These are phyloP conservation scores for Saccharata proteae DNA, from an alignment of 2,329 filamentous ascomycete species.

Conservation along the genomic window DNA sequence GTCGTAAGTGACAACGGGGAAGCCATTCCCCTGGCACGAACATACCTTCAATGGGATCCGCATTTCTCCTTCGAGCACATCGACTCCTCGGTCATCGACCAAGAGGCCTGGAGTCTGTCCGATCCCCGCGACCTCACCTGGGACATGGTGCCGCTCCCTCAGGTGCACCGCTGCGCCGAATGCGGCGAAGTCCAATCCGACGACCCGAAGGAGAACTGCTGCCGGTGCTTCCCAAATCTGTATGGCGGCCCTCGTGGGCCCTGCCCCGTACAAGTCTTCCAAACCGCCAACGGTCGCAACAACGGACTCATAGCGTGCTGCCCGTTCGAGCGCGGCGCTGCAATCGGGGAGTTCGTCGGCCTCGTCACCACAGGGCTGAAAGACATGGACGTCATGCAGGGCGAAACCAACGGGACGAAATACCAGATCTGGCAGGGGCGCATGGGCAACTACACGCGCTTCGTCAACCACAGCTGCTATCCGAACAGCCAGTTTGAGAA, in stretches of 20 bases:
- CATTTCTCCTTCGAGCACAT: conserved; percentile 38
- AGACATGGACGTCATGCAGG: conserved; percentile 42
- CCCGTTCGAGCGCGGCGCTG: conserved; percentile 39
- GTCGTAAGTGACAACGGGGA: conserved; percentile 34
- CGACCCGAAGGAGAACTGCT: conserved; percentile 35
- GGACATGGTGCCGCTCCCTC: conserved; percentile 13
- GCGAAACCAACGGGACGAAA: conserved; percentile 37
- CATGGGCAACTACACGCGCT: conserved; percentile 46
- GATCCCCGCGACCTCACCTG: conserved; percentile 33
- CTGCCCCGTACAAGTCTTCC: conserved; percentile 40
- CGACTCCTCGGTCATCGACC: conserved; percentile 39
- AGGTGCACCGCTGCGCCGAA: conserved; percentile 29
- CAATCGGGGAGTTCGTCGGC: conserved; percentile 45
- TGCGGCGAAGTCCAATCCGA: conserved; percentile 41
- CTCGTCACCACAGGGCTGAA: conserved; percentile 40
- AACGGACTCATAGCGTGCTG: conserved; percentile 39
- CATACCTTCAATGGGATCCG: conserved; percentile 36
- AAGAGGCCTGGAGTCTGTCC: conserved; percentile 34
- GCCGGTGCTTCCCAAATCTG: conserved; percentile 41
- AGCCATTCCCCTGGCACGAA: conserved; percentile 33
- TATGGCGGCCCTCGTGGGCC: conserved; percentile 34
- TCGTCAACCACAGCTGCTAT: conserved; percentile 47
- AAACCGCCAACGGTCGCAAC: conserved; percentile 41
- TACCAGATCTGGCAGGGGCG: conserved; percentile 49
- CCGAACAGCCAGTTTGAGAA: conserved; percentile 45